phyloP scores from a whole-genome alignment of 495 filamentous ascomycete genomes.

The Daldinia grandis region DNA sequence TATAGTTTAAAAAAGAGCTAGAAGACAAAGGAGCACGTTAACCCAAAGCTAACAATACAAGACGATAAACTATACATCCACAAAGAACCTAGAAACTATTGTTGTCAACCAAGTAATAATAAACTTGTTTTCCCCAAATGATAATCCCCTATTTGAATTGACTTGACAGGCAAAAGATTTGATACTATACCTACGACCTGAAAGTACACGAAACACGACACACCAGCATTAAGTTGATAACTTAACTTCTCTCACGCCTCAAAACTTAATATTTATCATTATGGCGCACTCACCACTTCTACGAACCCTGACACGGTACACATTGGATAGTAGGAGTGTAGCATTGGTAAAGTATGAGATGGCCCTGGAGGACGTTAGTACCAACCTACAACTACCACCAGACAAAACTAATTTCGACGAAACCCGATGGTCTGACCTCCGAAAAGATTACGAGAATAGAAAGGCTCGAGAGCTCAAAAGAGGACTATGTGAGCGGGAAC shows the following conservation, averaged over 20 bases:
- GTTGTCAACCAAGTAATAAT: background rate
- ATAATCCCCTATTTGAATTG: background rate
- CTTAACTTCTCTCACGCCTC: background rate
- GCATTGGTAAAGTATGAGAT: conserved; percentile 37
- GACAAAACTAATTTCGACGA: conserved; percentile 23
- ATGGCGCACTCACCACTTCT: conserved; percentile 39
- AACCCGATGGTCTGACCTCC: conserved; percentile 24
- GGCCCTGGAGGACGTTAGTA: conserved; percentile 21
- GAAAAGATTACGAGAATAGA: conserved; percentile 28
- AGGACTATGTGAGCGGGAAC: conserved; percentile 7
- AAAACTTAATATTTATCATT: background rate
- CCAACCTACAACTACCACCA: conserved; percentile 14
- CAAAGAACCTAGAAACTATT: background rate
- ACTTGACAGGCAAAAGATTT: background rate
- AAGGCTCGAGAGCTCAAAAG: background rate
- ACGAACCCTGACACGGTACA: conserved; percentile 23
- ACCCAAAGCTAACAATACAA: background rate
- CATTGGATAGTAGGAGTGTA: conserved; percentile 23
- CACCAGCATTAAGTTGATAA: too few relatives aligned
- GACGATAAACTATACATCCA: background rate
- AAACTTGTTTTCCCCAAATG: background rate
- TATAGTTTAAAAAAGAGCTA: background rate
- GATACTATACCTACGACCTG: background rate
- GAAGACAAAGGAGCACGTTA: background rate
- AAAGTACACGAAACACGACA: background rate